Evolutionary conservation across 106 monocot species (phyloP).

Genomic region (Vanilla planifolia): DNA sequence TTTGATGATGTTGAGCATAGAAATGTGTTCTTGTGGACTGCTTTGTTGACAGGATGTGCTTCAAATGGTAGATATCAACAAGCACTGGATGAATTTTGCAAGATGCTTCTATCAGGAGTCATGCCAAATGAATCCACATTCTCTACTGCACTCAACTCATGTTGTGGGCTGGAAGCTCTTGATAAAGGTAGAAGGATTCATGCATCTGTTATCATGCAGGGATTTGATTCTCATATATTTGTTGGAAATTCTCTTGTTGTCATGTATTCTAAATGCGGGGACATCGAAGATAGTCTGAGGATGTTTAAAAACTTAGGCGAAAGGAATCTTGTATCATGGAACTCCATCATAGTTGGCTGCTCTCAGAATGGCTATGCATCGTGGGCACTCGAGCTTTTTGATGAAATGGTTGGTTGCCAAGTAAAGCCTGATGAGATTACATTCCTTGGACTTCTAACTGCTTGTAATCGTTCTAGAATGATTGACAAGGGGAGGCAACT

Average conservation of each 20-base stretch:
- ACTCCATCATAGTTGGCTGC: conserved; percentile 68
- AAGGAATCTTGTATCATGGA: conserved; percentile 80
- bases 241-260: conserved; percentile 67
- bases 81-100: conserved; percentile 37
- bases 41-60: conserved; percentile 54
- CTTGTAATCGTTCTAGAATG: conserved; percentile 79
- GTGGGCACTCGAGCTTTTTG: conserved; percentile 31
- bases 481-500: conserved; percentile 53
- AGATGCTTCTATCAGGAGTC: conserved; percentile 31
- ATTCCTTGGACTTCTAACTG: conserved; percentile 58
- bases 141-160: conserved; percentile 51
- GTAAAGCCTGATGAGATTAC: conserved; percentile 75
- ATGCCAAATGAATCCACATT: conserved; percentile 63
- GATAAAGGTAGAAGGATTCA: conserved; percentile 54
- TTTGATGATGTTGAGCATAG: conserved; percentile 34
- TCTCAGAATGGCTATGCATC: conserved; percentile 65
- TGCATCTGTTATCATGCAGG: conserved; percentile 29
- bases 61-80: conserved; percentile 39
- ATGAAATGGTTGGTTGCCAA: conserved; percentile 32
- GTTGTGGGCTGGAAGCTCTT: conserved; percentile 48
- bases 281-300: conserved; percentile 31
- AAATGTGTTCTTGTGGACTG: conserved; percentile 64
- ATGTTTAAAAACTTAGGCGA: conserved; percentile 32
- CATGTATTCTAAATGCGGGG: conserved; percentile 67
- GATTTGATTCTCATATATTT: conserved; percentile 48